phyloP scores from a whole-genome alignment of 257 asterid species.

The Jacaranda copaia region DNA sequence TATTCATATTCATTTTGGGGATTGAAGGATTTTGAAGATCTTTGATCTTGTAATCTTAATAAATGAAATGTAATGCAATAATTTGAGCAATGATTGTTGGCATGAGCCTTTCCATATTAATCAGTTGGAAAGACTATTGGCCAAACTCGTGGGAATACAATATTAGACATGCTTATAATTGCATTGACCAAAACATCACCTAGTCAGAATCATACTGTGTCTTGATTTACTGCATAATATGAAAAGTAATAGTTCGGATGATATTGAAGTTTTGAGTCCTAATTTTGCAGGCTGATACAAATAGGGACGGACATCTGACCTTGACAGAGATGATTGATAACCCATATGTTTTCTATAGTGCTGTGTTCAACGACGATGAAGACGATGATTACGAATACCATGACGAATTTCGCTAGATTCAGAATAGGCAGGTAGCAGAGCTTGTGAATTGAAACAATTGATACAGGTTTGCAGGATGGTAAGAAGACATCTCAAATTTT shows the following conservation, averaged over 20 bases:
- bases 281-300: slow-evolving; percentile 80
- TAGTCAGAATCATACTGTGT: not conserved
- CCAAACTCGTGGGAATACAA: not conserved
- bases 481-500: slow-evolving; percentile 25
- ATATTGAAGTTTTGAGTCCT: slow-evolving; percentile 26
- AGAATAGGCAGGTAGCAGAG: slow-evolving; percentile 20
- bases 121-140: not conserved
- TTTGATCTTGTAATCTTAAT: not conserved
- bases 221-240: not conserved
- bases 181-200: not conserved
- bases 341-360: slow-evolving; percentile 92
- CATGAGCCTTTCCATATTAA: not conserved
- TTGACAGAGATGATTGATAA: slow-evolving; percentile 86
- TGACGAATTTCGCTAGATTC: slow-evolving; percentile 79
- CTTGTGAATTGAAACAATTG: slow-evolving; percentile 14
- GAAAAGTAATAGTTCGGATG: not conserved
- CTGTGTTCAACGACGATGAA: slow-evolving; percentile 84
- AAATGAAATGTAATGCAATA: not conserved
- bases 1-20: slow-evolving; percentile 7
- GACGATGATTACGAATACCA: slow-evolving; percentile 73
- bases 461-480: slow-evolving; percentile 30
- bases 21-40: slow-evolving; percentile 10
- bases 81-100: not conserved
- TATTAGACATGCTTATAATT: not conserved
- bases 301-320: slow-evolving; percentile 84